Conservation (phyloP, 495 filamentous ascomycete genomes). For the Penicillium goetzii region DNA sequence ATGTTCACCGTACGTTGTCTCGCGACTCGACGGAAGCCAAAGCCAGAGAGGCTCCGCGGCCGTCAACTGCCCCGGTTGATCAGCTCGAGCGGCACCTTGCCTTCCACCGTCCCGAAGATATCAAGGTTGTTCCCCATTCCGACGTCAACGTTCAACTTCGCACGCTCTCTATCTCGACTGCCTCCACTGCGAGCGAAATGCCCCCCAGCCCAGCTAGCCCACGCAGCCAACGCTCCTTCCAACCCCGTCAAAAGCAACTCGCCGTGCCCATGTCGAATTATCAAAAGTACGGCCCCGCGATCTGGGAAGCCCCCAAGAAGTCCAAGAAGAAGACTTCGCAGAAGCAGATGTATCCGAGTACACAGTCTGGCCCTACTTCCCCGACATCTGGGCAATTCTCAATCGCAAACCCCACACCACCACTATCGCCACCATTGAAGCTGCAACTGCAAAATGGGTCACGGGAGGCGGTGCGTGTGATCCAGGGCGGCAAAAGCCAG, state of each 20-base stretch:
- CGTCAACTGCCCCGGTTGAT: slow-evolving; percentile 25
- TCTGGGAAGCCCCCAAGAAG: slow-evolving; percentile 43
- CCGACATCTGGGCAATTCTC: slow-evolving; percentile 8
- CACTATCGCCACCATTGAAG: slow-evolving; percentile 27
- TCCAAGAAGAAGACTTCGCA: slow-evolving; percentile 36
- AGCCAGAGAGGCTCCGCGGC: slow-evolving; percentile 25
- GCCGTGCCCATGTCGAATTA: slow-evolving; percentile 43
- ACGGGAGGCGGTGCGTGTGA: slow-evolving; percentile 33
- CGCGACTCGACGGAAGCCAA: slow-evolving; percentile 32
- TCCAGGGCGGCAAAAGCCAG: slow-evolving; percentile 38
- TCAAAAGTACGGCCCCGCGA: slow-evolving; percentile 42
- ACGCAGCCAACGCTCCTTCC: slow-evolving; percentile 9
- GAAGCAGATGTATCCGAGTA: slow-evolving; percentile 16
- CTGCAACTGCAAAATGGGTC: slow-evolving; percentile 35
- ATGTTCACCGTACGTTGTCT: slow-evolving; percentile 40
- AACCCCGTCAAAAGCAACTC: slow-evolving; percentile 31
- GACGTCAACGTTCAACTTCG: slow-evolving; percentile 20
- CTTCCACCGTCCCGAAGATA: neutral
- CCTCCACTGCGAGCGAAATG: slow-evolving; percentile 19
- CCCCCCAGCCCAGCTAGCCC: slow-evolving; percentile 12
- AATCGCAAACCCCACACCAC: slow-evolving; percentile 19
- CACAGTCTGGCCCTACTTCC: neutral
- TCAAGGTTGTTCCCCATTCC: neutral
- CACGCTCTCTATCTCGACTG: slow-evolving; percentile 31
- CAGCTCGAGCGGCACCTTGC: neutral